phyloP scores from a whole-genome alignment of 106 monocot species.

The Dendrobium officinale region DNA sequence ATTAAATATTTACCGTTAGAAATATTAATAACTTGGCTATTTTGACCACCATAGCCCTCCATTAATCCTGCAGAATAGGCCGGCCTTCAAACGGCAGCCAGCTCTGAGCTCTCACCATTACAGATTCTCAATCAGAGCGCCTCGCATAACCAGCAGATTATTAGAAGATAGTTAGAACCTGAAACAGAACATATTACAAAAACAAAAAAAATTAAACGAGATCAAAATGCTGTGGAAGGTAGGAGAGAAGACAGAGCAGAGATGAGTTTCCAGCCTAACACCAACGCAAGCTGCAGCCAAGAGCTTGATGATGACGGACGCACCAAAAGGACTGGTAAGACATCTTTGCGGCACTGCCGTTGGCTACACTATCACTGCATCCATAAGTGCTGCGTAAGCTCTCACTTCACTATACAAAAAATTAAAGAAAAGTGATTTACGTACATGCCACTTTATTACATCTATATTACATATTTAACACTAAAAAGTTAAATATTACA shows the following conservation, averaged over 20 bases:
- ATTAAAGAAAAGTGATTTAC: no score
- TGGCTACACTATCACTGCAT: slow-evolving; percentile 65
- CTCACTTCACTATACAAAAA: background rate
- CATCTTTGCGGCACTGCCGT: slow-evolving; percentile 34
- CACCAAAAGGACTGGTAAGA: background rate
- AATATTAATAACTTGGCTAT: no score
- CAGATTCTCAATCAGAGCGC: background rate
- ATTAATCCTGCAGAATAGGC: no score
- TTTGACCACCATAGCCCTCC: no score
- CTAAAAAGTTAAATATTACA: no score
- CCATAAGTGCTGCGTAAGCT: slow-evolving; percentile 50
- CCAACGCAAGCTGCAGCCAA: background rate
- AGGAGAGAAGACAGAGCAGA: background rate
- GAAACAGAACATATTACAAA: no score
- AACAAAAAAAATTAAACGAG: background rate
- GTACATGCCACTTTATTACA: no score
- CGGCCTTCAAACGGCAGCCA: background rate
- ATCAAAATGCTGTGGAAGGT: background rate
- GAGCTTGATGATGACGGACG: background rate
- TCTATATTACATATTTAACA: no score
- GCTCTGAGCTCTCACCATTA: background rate
- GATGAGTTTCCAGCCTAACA: background rate
- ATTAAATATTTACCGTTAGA: no score
- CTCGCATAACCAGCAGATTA: background rate
- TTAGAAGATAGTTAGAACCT: background rate